phyloP scores from a whole-genome alignment of 78 protist genomes.

The Paulinella micropora region DNA sequence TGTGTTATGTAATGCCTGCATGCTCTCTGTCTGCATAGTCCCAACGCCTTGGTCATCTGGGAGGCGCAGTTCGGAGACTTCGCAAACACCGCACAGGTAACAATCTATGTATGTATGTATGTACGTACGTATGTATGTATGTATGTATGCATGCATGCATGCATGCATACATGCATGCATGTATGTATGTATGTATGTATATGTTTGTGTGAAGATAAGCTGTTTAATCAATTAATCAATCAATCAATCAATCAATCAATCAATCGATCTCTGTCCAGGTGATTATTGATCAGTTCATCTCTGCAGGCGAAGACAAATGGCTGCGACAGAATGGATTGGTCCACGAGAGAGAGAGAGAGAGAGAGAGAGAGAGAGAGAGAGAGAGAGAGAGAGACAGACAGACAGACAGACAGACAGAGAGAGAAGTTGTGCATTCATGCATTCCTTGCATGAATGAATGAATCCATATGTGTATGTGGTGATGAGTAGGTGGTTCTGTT shows the following conservation, averaged over 20 bases:
- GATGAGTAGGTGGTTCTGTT: slow-evolving; percentile 44
- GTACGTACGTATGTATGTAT: slow-evolving; percentile 6
- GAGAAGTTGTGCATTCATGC: no score
- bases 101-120: background rate
- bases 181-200: background rate
- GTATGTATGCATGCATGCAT: background rate
- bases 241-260: no score
- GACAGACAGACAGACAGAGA: no score
- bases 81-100: slow-evolving; percentile 43
- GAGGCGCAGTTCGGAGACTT: slow-evolving; percentile 94
- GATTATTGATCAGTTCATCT: slow-evolving; percentile 79
- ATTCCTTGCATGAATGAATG: background rate
- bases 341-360: background rate
- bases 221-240: no score
- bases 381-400: no score
- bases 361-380: background rate
- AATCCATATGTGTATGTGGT: background rate
- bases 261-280: slow-evolving; percentile 44
- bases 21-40: slow-evolving; percentile 37
- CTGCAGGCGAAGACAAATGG: slow-evolving; percentile 62
- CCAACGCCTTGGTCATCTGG: slow-evolving; percentile 74
- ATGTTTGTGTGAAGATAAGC: no score
- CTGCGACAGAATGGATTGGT: background rate
- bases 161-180: background rate
- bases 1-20: no score